Base-by-base conservation (phyloP, 768 basidiomycete species). In the Tremella yokohamensis region DNA sequence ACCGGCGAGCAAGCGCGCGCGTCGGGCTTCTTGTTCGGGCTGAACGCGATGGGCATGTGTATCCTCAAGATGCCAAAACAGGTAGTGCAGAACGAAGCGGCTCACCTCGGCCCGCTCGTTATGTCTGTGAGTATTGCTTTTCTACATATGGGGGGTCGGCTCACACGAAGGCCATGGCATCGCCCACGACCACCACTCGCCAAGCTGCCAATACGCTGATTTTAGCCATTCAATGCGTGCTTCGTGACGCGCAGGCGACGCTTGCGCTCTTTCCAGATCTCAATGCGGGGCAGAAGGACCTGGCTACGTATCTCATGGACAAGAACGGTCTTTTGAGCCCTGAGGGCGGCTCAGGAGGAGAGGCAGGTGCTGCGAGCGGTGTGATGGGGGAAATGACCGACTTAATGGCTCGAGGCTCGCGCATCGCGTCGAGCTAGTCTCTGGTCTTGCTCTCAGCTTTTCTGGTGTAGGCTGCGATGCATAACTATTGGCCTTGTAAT, bases 191-290 rank as follows among this genome's bases (percentile, higher is more conserved):
- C 13, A 49, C 63, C 18, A 60, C 62, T 22, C 52, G 70, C 9
- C 70, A 72, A 65, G 56, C 65, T n/a, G 65, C 63, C 39, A 51
- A 63, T 16, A 67, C 61, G 2, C 53, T 72, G n/a, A 51, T 72
- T 0, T 44, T 72, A 20, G 63, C 63, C 16, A 62, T 72, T 16
- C 70, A 72, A 54, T 54, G 56, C n/a, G 54, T 67, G 8, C 38
- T 69, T 1, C 24, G 39, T 13, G 61, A 69, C 42, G 40, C 65
- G 8, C 37, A 49, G 6, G 40, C 40, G 2, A 69, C 65, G 3
- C 51, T 72, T 22, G 53, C 49, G 0, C 49, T 72, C 24, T 63
- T 72, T 16, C 61, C 61, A 1, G 20, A 24, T 0, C 52, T 72
- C 15, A 56, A 45, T 9, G 34, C 24, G 16, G 61, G 60, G 38